Evolutionary conservation across 2,329 filamentous ascomycete species (phyloP).

Genomic region (Aspergillus puulaauensis): DNA sequence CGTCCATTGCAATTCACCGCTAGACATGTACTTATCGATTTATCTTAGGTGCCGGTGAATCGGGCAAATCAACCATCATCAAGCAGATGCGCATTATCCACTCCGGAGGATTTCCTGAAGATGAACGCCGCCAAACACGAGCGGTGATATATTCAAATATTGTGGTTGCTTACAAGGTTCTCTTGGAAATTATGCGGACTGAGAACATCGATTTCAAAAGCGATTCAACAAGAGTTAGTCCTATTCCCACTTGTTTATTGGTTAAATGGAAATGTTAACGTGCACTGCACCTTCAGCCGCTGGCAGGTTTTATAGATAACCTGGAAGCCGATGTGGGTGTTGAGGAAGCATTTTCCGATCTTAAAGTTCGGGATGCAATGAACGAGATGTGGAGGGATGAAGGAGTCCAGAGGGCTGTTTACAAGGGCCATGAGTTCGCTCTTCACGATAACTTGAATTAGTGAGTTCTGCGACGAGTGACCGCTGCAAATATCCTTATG

Average conservation of each 20-base stretch:
- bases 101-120: constrained; percentile 83
- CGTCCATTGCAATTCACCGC: constrained; percentile 27
- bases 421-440: constrained; percentile 93
- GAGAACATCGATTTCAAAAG: constrained; percentile 76
- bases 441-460: constrained; percentile 94
- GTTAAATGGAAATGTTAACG: constrained; percentile 10
- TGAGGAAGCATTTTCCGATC: constrained; percentile 72
- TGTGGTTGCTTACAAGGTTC: constrained; percentile 85
- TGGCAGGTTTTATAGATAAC: constrained; percentile 73
- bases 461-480: constrained; percentile 53
- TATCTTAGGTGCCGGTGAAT: constrained; percentile 80
- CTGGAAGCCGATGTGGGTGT: constrained; percentile 76
- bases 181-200: constrained; percentile 87
- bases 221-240: constrained; percentile 72
- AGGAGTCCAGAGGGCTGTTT: constrained; percentile 83
- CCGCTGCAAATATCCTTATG: background rate
- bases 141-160: constrained; percentile 96
- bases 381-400: constrained; percentile 79
- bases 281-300: constrained; percentile 55
- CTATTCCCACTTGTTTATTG: background rate
- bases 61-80: constrained; percentile 91
- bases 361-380: constrained; percentile 68
- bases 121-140: constrained; percentile 89
- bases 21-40: background rate
- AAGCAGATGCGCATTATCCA: constrained; percentile 99